Evolutionary conservation across 148 eudicot genomes (phyloP).

Genomic region (Salicornia ramosissima): DNA sequence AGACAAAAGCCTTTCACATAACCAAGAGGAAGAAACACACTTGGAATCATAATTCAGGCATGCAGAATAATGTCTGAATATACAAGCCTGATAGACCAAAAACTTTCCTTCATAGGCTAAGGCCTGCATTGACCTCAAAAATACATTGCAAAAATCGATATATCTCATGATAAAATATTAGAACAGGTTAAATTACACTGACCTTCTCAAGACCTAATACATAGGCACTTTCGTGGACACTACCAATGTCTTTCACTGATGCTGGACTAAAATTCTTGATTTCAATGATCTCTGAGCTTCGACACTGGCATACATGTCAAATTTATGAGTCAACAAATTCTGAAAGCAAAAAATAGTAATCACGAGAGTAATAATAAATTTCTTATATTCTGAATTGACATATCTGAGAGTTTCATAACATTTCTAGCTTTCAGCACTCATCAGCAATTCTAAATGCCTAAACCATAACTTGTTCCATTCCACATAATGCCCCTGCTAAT

Average conservation of each 20-base stretch:
- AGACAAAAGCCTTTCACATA: background rate
- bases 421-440: background rate
- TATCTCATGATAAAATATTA: too few species aligned
- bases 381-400: background rate
- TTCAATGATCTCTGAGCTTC: conserved; percentile 60
- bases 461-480: background rate
- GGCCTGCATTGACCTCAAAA: background rate
- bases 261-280: conserved; percentile 58
- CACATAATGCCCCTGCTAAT: background rate
- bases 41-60: background rate
- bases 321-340: background rate
- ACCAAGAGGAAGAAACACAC: background rate
- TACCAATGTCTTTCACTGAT: conserved; percentile 58
- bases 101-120: background rate
- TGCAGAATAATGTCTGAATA: background rate
- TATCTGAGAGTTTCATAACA: background rate
- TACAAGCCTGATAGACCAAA: background rate
- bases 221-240: conserved; percentile 82
- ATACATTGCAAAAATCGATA: background rate
- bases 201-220: conserved; percentile 93
- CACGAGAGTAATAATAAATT: background rate
- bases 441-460: background rate
- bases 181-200: conserved; percentile 4
- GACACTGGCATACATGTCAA: conserved; percentile 44
- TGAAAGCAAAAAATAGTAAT: background rate